Evolutionary conservation across 768 basidiomycete species (phyloP).

Genomic region (Leccinum imitatum): DNA sequence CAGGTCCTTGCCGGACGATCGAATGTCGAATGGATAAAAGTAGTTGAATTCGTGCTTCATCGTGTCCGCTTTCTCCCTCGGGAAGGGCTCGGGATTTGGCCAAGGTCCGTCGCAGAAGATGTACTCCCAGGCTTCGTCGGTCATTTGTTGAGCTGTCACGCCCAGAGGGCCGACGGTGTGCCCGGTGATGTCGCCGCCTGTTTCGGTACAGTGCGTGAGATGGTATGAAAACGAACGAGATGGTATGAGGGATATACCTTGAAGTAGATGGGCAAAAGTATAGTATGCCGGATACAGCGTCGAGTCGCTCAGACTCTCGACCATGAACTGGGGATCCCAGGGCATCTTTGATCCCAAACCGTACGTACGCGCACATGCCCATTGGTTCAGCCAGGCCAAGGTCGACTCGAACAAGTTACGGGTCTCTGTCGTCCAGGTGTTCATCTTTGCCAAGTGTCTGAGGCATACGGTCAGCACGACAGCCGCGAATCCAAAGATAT

Average conservation of each 20-base stretch:
- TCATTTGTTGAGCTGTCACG: constrained; percentile 89
- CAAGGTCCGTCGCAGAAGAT: constrained; percentile 77
- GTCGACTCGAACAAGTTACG: constrained; percentile 90
- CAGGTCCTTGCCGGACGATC: constrained; percentile 97
- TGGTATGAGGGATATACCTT: constrained; percentile 53
- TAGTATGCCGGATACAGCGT: constrained; percentile 99
- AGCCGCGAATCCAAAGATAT: neutral
- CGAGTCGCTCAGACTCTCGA: constrained; percentile 95
- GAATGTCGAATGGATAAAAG: constrained; percentile 98
- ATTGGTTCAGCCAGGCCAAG: constrained; percentile 93
- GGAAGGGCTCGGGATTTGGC: constrained; percentile 64
- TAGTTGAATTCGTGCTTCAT: constrained; percentile 92
- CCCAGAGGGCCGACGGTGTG: constrained; percentile 21
- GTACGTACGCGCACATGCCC: constrained; percentile 98
- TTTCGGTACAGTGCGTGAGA: too few relatives aligned
- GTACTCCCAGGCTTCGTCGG: constrained; percentile 97
- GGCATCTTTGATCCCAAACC: constrained; percentile 94
- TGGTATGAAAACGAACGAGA: neutral
- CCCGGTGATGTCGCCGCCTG: too few relatives aligned
- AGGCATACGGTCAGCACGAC: constrained; percentile 1
- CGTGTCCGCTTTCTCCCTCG: constrained; percentile 74
- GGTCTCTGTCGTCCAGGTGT: constrained; percentile 90
- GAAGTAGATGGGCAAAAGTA: constrained; percentile 87
- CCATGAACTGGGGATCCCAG: constrained; percentile 96
- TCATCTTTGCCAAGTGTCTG: constrained; percentile 82